Conservation (phyloP, 257 asterid genomes). For the Linaria vulgaris region DNA sequence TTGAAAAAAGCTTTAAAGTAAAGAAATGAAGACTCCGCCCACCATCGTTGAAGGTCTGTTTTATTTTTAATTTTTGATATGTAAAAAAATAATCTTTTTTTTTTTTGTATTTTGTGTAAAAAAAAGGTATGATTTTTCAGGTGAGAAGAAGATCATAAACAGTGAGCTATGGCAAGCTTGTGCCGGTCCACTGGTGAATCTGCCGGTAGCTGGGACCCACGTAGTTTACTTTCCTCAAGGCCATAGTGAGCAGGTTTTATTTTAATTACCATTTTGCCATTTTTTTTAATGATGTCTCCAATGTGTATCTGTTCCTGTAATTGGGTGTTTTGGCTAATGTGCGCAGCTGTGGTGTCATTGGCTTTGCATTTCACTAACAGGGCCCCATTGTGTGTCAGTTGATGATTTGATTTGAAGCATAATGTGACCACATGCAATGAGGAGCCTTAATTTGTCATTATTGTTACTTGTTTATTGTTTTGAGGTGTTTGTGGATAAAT, state of each 20-base stretch:
- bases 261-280: background rate
- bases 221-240: constrained; percentile 95
- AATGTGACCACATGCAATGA: constrained; percentile 41
- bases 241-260: constrained; percentile 84
- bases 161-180: constrained; percentile 93
- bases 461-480: background rate
- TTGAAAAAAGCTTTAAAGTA: no score
- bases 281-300: no score
- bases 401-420: no score
- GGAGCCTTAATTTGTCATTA: constrained; percentile 31
- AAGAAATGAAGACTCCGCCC: no score
- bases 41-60: no score
- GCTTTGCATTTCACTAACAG: no score
- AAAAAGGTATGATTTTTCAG: constrained; percentile 25
- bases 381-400: no score
- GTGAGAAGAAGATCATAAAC: constrained; percentile 62
- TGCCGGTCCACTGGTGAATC: constrained; percentile 87
- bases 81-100: no score
- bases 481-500: no score
- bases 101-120: background rate
- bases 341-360: constrained; percentile 28
- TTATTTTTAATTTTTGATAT: background rate
- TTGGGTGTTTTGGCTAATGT: constrained; percentile 35
- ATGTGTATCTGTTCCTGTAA: no score
- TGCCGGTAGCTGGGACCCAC: constrained; percentile 97